Evolutionary conservation across 2,329 filamentous ascomycete species (phyloP), one percentile per base, ranked within the genome.

Genomic region (Sclerotinia sclerotiorum): DNA sequence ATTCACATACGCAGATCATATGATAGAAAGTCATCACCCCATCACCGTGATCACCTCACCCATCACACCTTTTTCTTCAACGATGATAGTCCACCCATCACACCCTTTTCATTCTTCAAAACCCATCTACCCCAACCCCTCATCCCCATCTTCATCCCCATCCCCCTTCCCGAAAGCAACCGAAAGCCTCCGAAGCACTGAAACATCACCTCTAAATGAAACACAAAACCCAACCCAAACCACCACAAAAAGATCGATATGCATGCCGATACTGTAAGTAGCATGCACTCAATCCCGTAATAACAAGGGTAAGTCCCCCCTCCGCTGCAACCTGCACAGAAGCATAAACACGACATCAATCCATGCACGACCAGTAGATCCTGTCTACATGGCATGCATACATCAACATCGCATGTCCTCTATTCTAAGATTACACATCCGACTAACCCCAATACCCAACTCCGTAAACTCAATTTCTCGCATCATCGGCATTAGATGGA

Each of bases 151-250:
- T 19, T 19, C 10, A 19, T 42, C 21, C 11, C n/a, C 6, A 19
- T 19, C 5, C n/a, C 48, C 24, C 7, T 21, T 42, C 44, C 58
- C 58, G 42, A 48, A 61, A 46, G 21, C 27, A 62, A 56, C 54
- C 54, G 29, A 35, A n/a, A 2, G 2, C 15, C 39, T 35, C 54
- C 27, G 58, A 49, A 49, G 7, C 17, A 65, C 39, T 65, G 63
- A 65, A 65, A 65, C 63, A 57, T 58, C 0, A 15, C 39, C 52
- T 58, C 63, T 21, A 65, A 65, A 35, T 65, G 63, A 65, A 65
- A 65, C 63, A 58, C 61, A 52, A 64, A 60, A 52, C 35, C 48
- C 27, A 48, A 48, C 21, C 29, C 60, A 58, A 58, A 39, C 60
- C 60, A 46, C 35, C 21, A 57, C 63, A 29, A 39, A 65, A 58